phyloP scores from a whole-genome alignment of 345 rosid genomes.

The Citrus sinensis region DVS_A1.0 CM039164.1:23370501-23371000 shows the following conservation, averaged over 20 bases:
- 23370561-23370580: not conserved
- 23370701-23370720: constrained; percentile 8
- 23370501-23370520: not conserved
- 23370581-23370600: not conserved
- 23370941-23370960: constrained; percentile 11
- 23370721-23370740: not conserved
- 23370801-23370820: not conserved
- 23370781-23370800: not conserved
- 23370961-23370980: constrained; percentile 11
- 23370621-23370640: constrained; percentile 1
- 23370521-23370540: not conserved
- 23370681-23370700: constrained; percentile 26
- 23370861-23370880: not conserved
- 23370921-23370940: not conserved
- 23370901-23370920: not conserved
- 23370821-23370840: not conserved
- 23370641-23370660: not conserved
- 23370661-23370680: constrained; percentile 10
- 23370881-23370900: not conserved
- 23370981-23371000: constrained; percentile 6
- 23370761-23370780: not conserved
- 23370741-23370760: not conserved
- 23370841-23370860: not conserved
- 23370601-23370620: not conserved
- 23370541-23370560: not conserved